phyloP scores from a whole-genome alignment of 73 alveolate genomes.

The Stentor coeruleus region DNA sequence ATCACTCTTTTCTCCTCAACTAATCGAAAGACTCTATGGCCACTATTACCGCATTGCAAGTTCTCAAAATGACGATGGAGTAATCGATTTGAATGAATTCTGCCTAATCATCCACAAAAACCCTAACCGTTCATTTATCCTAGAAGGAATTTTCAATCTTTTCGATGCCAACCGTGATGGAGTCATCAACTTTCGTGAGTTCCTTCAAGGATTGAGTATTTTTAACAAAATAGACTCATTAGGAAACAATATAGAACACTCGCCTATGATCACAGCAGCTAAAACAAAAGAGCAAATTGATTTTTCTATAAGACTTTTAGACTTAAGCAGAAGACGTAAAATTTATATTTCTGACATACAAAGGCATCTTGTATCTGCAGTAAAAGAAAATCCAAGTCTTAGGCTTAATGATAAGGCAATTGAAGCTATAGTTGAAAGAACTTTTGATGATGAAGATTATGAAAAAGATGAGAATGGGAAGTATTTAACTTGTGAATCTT shows the following conservation, averaged over 20 bases:
- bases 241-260: neutral
- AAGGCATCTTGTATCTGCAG: neutral
- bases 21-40: neutral
- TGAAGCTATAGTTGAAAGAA: neutral
- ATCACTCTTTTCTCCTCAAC: neutral
- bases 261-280: neutral
- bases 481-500: neutral
- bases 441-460: neutral
- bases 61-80: constrained; percentile 2
- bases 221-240: neutral
- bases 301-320: neutral
- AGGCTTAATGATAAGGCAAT: neutral
- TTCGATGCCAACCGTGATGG: constrained; percentile 29
- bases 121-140: neutral
- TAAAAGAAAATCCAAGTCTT: neutral
- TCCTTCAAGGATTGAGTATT: neutral
- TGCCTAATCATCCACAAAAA: neutral
- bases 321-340: neutral
- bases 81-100: constrained; percentile 7
- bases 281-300: constrained; percentile 15
- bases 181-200: constrained; percentile 26
- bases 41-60: neutral
- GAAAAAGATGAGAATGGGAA: constrained; percentile 7
- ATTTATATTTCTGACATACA: neutral
- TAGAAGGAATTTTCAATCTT: neutral